A percentile compares a stretch with the other conserved stretches of the same genome.
phyloP scores from a whole-genome alignment of 2,329 filamentous ascomycete species.

The Epichloe aotearoae region DNA sequence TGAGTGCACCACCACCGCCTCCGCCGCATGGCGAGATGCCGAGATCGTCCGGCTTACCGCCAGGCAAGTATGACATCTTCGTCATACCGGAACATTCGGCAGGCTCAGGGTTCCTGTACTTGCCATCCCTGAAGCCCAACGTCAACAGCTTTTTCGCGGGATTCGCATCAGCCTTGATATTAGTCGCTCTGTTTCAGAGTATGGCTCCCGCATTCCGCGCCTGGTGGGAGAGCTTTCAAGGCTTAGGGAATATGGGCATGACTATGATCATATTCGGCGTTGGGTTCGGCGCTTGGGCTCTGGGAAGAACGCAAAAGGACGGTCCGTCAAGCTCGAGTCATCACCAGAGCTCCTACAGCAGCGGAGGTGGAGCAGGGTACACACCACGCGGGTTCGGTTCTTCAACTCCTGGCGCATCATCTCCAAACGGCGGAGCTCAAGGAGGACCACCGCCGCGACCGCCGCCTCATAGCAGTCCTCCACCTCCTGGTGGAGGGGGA shows the following conservation, averaged over 20 bases:
- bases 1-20: conserved; percentile 60
- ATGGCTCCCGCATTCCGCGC: conserved; percentile 59
- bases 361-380: conserved; percentile 8
- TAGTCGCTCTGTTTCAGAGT: conserved; percentile 59
- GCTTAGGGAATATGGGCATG: conserved; percentile 61
- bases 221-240: conserved; percentile 60
- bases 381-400: conserved; percentile 17
- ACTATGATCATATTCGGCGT: conserved; percentile 59
- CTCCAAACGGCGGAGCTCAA: conserved; percentile 19
- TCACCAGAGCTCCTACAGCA: conserved; percentile 11
- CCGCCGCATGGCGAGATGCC: conserved; percentile 76
- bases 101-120: conserved; percentile 80
- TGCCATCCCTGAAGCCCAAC: conserved; percentile 78
- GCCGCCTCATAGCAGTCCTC: conserved; percentile 14
- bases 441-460: conserved; percentile 14
- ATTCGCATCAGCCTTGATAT: conserved; percentile 60
- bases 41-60: conserved; percentile 57
- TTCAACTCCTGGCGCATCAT: conserved; percentile 16
- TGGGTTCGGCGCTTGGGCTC: conserved; percentile 64
- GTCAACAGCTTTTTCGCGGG: conserved; percentile 86
- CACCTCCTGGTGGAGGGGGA: not conserved
- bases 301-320: conserved; percentile 25
- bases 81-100: conserved; percentile 87
- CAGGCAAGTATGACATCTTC: conserved; percentile 94
- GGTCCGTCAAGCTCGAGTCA: conserved; percentile 8